Evolutionary conservation across 441 rosid genomes (phyloP).

Genomic region (Geranium incanum): DNA sequence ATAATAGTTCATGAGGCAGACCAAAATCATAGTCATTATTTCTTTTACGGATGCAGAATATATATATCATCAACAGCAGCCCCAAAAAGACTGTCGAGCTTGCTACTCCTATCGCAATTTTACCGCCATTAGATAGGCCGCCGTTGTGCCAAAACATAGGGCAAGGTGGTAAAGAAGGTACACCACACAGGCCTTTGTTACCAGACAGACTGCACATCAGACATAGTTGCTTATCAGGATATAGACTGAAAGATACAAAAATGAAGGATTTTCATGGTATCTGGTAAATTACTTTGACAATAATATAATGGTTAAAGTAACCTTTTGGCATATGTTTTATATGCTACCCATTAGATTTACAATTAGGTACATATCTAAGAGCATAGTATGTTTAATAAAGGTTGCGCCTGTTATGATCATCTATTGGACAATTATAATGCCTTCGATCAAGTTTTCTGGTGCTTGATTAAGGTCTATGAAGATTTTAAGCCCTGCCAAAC

Average conservation of each 20-base stretch:
- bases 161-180: constrained; percentile 63
- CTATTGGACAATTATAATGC: not conserved
- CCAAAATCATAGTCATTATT: constrained; percentile 87
- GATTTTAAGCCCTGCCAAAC: not conserved
- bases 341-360: not conserved
- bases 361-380: not conserved
- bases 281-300: not conserved
- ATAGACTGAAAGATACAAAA: not conserved
- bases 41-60: constrained; percentile 60
- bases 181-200: constrained; percentile 90
- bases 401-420: not conserved
- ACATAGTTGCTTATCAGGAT: constrained; percentile 2
- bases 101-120: constrained; percentile 60
- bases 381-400: not conserved
- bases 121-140: constrained; percentile 70
- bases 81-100: constrained; percentile 37
- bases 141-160: constrained; percentile 80
- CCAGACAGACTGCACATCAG: constrained; percentile 66
- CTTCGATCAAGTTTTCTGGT: not conserved
- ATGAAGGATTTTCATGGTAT: not conserved
- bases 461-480: not conserved
- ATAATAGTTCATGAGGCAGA: constrained; percentile 70
- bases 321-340: not conserved
- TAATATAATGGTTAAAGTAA: not conserved
- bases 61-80: constrained; percentile 40